These are phyloP conservation scores for Kodamaea kakaduensis DNA, from an alignment of 805 yeast species.

Conservation along the genomic window DNA sequence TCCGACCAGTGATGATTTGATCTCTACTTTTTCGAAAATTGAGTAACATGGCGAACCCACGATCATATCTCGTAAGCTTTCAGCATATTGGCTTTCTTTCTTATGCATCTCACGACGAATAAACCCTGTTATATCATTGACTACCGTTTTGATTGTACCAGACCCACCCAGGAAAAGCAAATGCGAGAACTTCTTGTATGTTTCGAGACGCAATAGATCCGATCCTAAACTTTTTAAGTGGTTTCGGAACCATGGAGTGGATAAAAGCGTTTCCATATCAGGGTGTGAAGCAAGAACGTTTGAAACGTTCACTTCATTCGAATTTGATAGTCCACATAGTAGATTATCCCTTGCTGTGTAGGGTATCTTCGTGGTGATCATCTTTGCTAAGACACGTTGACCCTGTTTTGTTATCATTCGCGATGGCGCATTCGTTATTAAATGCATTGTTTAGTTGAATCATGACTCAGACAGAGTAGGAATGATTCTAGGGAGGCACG, in stretches of 20 bases:
- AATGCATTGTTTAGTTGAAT: too few relatives aligned
- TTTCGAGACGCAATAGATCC: conserved; percentile 29
- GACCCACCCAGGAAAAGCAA: conserved; percentile 29
- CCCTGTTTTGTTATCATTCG: too few relatives aligned
- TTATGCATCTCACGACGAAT: conserved; percentile 25
- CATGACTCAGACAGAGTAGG: too few relatives aligned
- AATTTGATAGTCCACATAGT: not conserved
- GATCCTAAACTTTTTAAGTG: conserved; percentile 34
- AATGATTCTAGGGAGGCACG: too few relatives aligned
- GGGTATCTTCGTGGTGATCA: not conserved
- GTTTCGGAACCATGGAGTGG: conserved; percentile 27
- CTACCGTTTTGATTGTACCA: conserved; percentile 29
- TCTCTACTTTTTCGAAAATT: conserved; percentile 2
- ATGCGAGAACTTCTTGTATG: conserved; percentile 30
- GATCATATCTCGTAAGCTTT: conserved; percentile 21
- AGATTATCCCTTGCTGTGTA: too few relatives aligned
- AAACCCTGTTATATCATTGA: conserved; percentile 30
- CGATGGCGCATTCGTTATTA: too few relatives aligned
- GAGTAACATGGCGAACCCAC: conserved; percentile 8
- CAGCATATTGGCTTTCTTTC: conserved; percentile 14
- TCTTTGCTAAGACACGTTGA: conserved; percentile 1
- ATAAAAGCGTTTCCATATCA: conserved; percentile 11
- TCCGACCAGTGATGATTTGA: conserved; percentile 5
- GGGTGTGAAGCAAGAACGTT: too few relatives aligned
- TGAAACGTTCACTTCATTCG: too few relatives aligned